Percentiles rank a stretch among this genome's conserved stretches.
Evolutionary conservation across 306 rosid species (phyloP).

Genomic region (Prunus fruticosa): DNA sequence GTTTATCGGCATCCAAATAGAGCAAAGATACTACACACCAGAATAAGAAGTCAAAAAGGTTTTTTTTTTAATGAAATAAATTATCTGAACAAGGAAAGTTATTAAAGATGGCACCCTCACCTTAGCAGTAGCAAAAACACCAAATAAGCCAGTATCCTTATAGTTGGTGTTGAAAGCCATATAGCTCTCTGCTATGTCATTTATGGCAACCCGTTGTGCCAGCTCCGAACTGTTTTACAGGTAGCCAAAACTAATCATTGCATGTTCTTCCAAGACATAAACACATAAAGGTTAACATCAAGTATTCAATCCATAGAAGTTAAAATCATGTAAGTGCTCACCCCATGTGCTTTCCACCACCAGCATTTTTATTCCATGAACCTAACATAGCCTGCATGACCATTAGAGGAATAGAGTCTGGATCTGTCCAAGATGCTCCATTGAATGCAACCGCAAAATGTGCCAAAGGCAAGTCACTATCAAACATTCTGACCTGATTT

Average conservation of each 20-base stretch:
- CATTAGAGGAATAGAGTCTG: conserved; percentile 90
- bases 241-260: conserved; percentile 17
- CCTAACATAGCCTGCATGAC: conserved; percentile 99
- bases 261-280: conserved; percentile 5
- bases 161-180: conserved; percentile 96
- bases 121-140: conserved; percentile 84
- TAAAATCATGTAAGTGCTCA: conserved; percentile 20
- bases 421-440: conserved; percentile 98
- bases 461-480: conserved; percentile 82
- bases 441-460: conserved; percentile 92
- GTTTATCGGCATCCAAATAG: background rate
- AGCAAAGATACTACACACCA: background rate
- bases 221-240: conserved; percentile 62
- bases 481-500: conserved; percentile 82
- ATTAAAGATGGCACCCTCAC: conserved; percentile 26
- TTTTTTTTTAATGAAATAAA: background rate
- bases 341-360: conserved; percentile 99
- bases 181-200: conserved; percentile 82
- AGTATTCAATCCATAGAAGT: background rate
- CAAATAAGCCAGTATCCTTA: conserved; percentile 90
- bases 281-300: background rate
- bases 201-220: conserved; percentile 69
- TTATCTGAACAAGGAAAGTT: background rate
- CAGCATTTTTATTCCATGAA: conserved; percentile 85
- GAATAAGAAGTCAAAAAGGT: background rate